These are phyloP conservation scores for Cryphonectria carpinicola DNA, from an alignment of 2,329 filamentous ascomycete genomes.

Conservation along the genomic window DNA sequence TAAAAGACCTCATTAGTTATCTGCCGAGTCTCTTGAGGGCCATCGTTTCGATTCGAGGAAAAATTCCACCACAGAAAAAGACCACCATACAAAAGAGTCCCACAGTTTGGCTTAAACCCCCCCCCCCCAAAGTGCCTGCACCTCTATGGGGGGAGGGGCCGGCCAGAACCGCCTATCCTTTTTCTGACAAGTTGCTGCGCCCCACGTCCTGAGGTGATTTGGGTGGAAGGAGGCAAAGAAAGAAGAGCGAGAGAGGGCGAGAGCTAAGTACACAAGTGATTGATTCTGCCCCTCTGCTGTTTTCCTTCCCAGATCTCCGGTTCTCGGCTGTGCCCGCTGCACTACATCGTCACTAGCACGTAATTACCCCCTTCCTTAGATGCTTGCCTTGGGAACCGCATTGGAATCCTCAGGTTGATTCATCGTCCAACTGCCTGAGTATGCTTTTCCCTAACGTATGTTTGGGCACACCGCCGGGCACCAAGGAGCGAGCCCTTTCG, in stretches of 20 bases:
- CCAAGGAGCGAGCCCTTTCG: too few species aligned
- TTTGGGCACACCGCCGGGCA: too few species aligned
- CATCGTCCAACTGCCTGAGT: too few species aligned
- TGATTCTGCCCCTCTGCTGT: neutral
- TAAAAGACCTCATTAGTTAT: neutral
- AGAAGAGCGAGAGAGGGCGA: too few species aligned
- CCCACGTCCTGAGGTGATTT: constrained; percentile 2
- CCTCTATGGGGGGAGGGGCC: constrained; percentile 15
- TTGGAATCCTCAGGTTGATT: too few species aligned
- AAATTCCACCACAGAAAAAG: neutral
- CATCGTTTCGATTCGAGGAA: constrained; percentile 14
- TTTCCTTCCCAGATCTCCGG: constrained; percentile 8
- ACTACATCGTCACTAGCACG: neutral
- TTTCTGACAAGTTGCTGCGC: neutral
- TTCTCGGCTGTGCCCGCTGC: constrained; percentile 9
- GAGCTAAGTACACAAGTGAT: too few species aligned
- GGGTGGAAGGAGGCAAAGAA: too few species aligned
- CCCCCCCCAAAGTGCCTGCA: neutral
- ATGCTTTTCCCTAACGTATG: too few species aligned
- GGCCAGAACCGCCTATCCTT: neutral
- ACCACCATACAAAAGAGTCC: constrained; percentile 19
- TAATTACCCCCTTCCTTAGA: too few species aligned
- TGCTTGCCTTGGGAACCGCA: too few species aligned
- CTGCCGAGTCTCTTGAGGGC: neutral
- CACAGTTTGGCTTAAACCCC: neutral